These are phyloP conservation scores for Staphylotrichum tortipilum DNA, from an alignment of 495 filamentous ascomycete species.

Conservation along the genomic window DNA sequence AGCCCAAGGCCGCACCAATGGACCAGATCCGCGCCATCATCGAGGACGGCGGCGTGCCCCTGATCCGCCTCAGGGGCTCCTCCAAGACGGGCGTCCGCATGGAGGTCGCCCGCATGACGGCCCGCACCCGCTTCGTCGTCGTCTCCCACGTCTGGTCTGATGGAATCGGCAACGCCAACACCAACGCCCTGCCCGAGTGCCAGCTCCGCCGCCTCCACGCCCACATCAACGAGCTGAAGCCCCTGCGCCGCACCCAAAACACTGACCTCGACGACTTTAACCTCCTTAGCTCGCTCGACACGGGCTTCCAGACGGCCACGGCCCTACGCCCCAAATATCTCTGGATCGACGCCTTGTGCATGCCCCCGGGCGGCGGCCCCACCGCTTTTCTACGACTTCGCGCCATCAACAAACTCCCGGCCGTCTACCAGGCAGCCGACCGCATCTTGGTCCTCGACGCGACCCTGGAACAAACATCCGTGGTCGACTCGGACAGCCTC, in stretches of 20 bases:
- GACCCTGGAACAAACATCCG: constrained; percentile 8
- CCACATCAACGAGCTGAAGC: constrained; percentile 8
- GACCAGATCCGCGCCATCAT: constrained; percentile 15
- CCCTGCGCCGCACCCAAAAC: neutral
- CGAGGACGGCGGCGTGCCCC: constrained; percentile 13
- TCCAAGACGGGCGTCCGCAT: constrained; percentile 4
- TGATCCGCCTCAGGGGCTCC: constrained; percentile 7
- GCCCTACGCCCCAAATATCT: constrained; percentile 9
- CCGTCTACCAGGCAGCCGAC: constrained; percentile 18
- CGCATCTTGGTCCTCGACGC: constrained; percentile 16
- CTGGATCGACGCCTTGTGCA: constrained; percentile 21
- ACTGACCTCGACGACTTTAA: constrained; percentile 6
- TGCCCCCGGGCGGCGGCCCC: constrained; percentile 8
- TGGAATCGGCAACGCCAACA: constrained; percentile 8
- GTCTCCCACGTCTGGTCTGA: constrained; percentile 19
- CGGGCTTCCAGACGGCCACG: constrained; percentile 10
- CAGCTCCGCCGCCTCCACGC: constrained; percentile 14
- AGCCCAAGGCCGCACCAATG: constrained; percentile 8
- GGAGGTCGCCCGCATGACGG: constrained; percentile 10
- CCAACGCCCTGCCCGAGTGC: constrained; percentile 19
- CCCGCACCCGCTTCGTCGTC: constrained; percentile 11
- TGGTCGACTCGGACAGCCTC: constrained; percentile 9
- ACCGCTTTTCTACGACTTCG: constrained; percentile 4
- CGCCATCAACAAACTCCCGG: constrained; percentile 18
- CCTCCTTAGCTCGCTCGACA: constrained; percentile 11